Evolutionary conservation across 176 grass and related monocot species (phyloP).

Genomic region (Oryza meyeriana): DNA sequence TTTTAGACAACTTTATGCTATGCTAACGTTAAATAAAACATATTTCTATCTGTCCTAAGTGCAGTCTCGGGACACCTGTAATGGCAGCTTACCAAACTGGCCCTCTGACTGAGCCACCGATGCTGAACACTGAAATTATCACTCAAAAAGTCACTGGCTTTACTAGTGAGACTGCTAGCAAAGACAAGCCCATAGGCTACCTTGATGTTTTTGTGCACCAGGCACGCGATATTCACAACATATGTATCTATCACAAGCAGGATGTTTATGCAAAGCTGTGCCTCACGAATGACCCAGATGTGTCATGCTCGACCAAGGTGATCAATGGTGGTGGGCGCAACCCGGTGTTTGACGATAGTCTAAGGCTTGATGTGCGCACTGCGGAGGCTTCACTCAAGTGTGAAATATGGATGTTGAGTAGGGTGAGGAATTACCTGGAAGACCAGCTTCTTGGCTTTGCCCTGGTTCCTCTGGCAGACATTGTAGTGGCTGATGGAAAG

Average conservation of each 20-base stretch:
- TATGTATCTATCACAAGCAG: conserved; percentile 98
- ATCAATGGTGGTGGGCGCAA: conserved; percentile 78
- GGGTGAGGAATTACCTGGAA: conserved; percentile 85
- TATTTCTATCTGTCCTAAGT: conserved; percentile 15
- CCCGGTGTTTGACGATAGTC: conserved; percentile 73
- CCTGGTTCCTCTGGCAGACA: conserved; percentile 64
- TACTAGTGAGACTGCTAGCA: conserved; percentile 18
- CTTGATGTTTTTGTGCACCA: conserved; percentile 77
- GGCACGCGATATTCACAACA: conserved; percentile 88
- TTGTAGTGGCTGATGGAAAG: conserved; percentile 44
- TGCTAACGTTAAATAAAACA: not conserved
- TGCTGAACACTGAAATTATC: conserved; percentile 21
- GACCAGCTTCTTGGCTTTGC: conserved; percentile 90
- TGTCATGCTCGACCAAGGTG: conserved; percentile 67
- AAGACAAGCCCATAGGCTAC: conserved; percentile 49
- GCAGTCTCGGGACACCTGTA: conserved; percentile 15
- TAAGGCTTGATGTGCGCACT: conserved; percentile 53
- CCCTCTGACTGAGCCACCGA: not conserved
- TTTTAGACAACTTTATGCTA: not conserved
- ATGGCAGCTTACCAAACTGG: conserved; percentile 34
- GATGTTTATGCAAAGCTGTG: conserved; percentile 89
- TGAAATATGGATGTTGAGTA: conserved; percentile 92
- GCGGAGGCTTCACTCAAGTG: conserved; percentile 58
- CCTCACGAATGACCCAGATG: conserved; percentile 51
- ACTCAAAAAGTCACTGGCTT: conserved; percentile 25